Evolutionary conservation across 805 yeast genomes (phyloP), one percentile per base, ranked within the genome.

Genomic region (Wickerhamia fluorescens): DNA sequence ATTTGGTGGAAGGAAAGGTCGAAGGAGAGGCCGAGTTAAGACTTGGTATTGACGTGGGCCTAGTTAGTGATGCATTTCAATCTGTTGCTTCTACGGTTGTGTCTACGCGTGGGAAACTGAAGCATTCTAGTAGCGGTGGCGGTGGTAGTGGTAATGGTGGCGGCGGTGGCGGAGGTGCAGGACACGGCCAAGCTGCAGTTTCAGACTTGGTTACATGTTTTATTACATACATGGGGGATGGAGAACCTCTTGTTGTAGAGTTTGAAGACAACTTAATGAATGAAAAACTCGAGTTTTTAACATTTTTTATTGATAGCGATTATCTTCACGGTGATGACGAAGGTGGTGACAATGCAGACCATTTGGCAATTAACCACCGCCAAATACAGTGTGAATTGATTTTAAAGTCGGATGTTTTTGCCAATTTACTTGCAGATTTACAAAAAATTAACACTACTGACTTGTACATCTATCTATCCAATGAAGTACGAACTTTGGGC

Each of bases 211-310:
- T 51, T 8, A 40, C 47, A 8, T 63, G 70, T 43, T 58, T 49
- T 35, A 33, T 63, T 18, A 50, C 44, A 10, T 63, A 62, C 37
- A 42, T 47, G 12, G 67, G 67, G 6, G 57, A 49, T n/a, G 69
- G 68, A 1, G 26, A 33, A 6, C 67, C 68, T 2, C 43, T 64
- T 6, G 47, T 58, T 8, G 45, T 63, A 13, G 68, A 59, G 31
- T 64, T 63, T 34, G 68, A 63, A 38, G 68, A 63, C 38, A 38
- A 44, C 20, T 38, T 55, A 18, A 56, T 64, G 37, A 56, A 56
- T 28, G 70, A 64, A 32, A 56, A 53, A 35, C 48, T 64, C 27
- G 69, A 64, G 38, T 64, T 64, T 35, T 40, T 48, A 4, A 63
- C 70, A 2, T 61, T 57, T 25, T 52, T 51, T 31, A 20, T 44